Evolutionary conservation across 768 basidiomycete genomes (phyloP), one percentile per base, ranked within the genome.

Genomic region (Austroboletus eburneus): DNA sequence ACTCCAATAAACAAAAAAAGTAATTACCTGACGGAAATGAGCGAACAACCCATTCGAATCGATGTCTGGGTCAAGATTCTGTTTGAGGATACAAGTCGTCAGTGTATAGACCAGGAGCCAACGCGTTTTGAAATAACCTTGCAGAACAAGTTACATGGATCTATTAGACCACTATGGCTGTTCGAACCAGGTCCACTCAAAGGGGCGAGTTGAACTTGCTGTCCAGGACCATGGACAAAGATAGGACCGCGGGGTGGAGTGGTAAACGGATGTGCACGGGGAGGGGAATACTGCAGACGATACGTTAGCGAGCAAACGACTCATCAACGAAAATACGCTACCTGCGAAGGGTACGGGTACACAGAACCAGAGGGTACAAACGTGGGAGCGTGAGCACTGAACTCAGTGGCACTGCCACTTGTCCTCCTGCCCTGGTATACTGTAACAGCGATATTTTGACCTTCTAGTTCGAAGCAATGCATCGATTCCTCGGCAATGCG

Each of bases 91-190:
- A 43, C 20, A 41, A 55, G 14, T 18, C 21, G 22, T 45, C 32
- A 49, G 44, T 20, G 12, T 12, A n/a, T 35, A 9, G 46, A 23
- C 51, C 41, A 41, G 34, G 22, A 43, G 18, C 25, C 24, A n/a
- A 23, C 24, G 7, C 2, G 56, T 71, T 14, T 8, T 10, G 4
- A 25, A 32, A 35, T 48, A 8, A 87, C 87, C 74, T 91, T 91
- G 76, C 86, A 89, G 66, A 92, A 92, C 39, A 92, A 67, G 61
- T 91, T 91, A 73, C 89, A 92, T 0, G 91, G 90, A 65, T 91
- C 90, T 50, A 91, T 91, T 22, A 93, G 73, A 17, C 91, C 91
- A 52, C 87, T 90, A 59, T 91, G 87, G 58, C 87, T 91, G 44
- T 56, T 79, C 29, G 87, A 83, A n/a, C 88, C 87, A 32, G 86